Conservation (phyloP, 164 flowering plant species). For the Vitis rupestris region DNA sequence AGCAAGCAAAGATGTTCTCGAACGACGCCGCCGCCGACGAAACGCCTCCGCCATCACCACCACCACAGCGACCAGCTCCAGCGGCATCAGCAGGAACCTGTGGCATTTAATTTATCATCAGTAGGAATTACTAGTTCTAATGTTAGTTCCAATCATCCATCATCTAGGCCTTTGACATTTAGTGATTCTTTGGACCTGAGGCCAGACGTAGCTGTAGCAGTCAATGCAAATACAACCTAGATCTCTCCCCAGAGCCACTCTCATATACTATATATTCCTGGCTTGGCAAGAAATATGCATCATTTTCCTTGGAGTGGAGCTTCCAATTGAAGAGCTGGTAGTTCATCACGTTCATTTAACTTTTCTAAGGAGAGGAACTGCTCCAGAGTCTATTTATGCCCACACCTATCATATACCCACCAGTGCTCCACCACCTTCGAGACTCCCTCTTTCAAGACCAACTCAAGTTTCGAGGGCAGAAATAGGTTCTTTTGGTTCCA, state of each 20-base stretch:
- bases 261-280: conserved; percentile 20
- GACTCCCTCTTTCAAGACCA: conserved; percentile 89
- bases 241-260: conserved; percentile 29
- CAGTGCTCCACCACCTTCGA: conserved; percentile 94
- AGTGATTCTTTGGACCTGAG: conserved; percentile 38
- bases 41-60: too few relatives aligned
- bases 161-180: conserved; percentile 23
- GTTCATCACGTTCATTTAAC: conserved; percentile 22
- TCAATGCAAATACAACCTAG: conserved; percentile 9
- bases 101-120: conserved; percentile 30
- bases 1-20: too few relatives aligned
- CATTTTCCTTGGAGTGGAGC: conserved; percentile 40
- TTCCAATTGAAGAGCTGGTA: conserved; percentile 37
- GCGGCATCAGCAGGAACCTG: conserved; percentile 27
- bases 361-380: conserved; percentile 29
- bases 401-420: conserved; percentile 39
- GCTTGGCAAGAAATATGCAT: conserved; percentile 29
- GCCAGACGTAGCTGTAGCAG: conserved; percentile 15
- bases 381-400: background rate
- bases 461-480: conserved; percentile 39
- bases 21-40: too few relatives aligned
- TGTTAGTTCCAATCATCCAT: conserved; percentile 22
- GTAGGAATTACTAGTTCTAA: conserved; percentile 25
- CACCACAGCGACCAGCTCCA: too few relatives aligned
- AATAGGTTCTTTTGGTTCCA: conserved; percentile 30